These are phyloP conservation scores for Cerrena zonata DNA, from an alignment of 1,284 basidiomycete genomes.

Conservation along the genomic window DNA sequence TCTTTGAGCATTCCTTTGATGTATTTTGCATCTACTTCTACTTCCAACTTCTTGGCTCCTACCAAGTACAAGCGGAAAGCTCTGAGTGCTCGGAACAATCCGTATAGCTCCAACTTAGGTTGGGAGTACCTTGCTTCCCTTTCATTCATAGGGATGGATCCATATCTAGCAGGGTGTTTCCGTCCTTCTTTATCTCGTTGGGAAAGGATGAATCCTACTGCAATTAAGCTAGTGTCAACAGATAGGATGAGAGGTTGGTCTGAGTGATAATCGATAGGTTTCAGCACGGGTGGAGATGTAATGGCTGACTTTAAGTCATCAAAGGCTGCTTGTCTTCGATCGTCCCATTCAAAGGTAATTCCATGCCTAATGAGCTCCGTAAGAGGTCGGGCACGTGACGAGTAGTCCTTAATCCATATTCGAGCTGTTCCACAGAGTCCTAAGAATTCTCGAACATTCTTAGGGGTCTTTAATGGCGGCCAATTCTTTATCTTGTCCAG, in stretches of 20 bases:
- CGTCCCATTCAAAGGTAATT: constrained; percentile 15
- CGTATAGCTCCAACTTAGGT: constrained; percentile 37
- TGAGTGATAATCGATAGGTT: constrained; percentile 25
- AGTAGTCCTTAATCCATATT: constrained; percentile 25
- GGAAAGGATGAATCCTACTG: constrained; percentile 28
- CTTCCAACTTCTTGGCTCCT: no score
- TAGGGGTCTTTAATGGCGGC: no score
- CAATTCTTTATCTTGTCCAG: constrained; percentile 26
- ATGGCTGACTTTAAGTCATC: constrained; percentile 23
- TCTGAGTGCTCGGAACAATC: constrained; percentile 30
- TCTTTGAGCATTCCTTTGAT: no score
- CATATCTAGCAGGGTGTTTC: no score
- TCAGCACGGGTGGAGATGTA: constrained; percentile 16
- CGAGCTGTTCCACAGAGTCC: constrained; percentile 14
- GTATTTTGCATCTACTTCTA: constrained; percentile 37
- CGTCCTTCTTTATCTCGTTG: constrained; percentile 22
- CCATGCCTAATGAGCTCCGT: constrained; percentile 21
- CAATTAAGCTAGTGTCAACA: constrained; percentile 32
- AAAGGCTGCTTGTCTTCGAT: no score
- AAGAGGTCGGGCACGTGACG: constrained; percentile 20
- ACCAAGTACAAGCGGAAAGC: constrained; percentile 22
- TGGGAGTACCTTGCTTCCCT: constrained; percentile 35
- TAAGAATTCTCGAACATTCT: constrained; percentile 26
- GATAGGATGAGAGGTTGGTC: constrained; percentile 25
- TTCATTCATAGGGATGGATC: constrained; percentile 32